Conservation (phyloP, 2,329 filamentous ascomycete genomes). For the Xylariomycetidae sp. region DNA sequence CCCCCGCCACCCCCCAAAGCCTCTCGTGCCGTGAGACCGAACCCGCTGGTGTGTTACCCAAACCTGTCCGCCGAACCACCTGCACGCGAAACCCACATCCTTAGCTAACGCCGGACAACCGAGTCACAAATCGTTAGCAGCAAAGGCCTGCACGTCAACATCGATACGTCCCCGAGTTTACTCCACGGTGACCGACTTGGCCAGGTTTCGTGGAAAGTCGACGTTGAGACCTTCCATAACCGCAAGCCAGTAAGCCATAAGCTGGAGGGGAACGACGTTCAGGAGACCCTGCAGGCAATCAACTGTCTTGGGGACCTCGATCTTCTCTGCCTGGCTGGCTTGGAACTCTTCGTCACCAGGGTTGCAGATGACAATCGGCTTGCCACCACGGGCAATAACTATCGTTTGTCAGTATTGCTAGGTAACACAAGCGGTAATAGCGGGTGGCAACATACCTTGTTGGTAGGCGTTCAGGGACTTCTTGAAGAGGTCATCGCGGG, state of each 20-base stretch:
- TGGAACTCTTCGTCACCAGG: conserved; percentile 83
- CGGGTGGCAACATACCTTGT: conserved; percentile 58
- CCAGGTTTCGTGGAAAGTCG: conserved; percentile 96
- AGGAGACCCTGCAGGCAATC: conserved; percentile 94
- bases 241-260: conserved; percentile 98
- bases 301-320: conserved; percentile 93
- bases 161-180: conserved; percentile 41
- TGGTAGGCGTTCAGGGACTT: conserved; percentile 99
- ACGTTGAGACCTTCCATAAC: conserved; percentile 95
- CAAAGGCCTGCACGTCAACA: conserved; percentile 6
- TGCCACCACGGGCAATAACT: conserved; percentile 93
- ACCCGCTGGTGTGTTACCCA: conserved; percentile 17
- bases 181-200: conserved; percentile 98
- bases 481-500: conserved; percentile 89
- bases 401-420: conserved; percentile 16
- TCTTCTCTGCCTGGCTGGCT: conserved; percentile 83
- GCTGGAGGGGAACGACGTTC: conserved; percentile 94
- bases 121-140: conserved; percentile 10
- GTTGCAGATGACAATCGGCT: conserved; percentile 99
- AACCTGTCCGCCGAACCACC: conserved; percentile 16
- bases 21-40: conserved; percentile 13
- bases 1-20: conserved; percentile 9
- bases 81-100: conserved; percentile 15
- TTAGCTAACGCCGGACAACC: conserved; percentile 18
- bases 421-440: neutral